Conservation (phyloP, 345 rosid species). For the Eutrema heterophyllum region DNA sequence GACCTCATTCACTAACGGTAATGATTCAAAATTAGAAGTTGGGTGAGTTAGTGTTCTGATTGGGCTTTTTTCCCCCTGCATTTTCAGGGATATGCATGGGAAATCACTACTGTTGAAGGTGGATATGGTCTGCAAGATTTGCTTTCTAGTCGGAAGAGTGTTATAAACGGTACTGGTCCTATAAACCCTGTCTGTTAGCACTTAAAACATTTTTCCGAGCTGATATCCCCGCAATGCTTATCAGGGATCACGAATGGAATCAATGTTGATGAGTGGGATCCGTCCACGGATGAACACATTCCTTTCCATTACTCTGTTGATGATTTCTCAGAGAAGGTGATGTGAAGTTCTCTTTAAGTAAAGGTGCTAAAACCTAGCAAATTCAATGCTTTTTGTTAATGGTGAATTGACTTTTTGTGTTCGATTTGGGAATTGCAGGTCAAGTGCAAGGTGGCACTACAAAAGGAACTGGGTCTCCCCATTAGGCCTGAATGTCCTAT, state of each 20-base stretch:
- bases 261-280: constrained; percentile 78
- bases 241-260: constrained; percentile 92
- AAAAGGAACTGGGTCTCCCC: constrained; percentile 87
- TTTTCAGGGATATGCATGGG: constrained; percentile 93
- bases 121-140: constrained; percentile 88
- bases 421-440: constrained; percentile 43
- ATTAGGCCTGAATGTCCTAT: constrained; percentile 77
- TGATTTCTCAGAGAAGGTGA: constrained; percentile 82
- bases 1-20: background rate
- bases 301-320: constrained; percentile 55
- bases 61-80: background rate
- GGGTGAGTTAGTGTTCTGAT: background rate
- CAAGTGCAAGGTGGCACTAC: constrained; percentile 80
- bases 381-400: background rate
- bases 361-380: background rate
- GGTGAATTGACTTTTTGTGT: constrained; percentile 23
- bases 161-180: constrained; percentile 57
- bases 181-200: background rate
- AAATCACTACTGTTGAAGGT: constrained; percentile 90
- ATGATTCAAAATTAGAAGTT: background rate
- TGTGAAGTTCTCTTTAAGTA: background rate
- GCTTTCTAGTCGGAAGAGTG: constrained; percentile 62
- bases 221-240: background rate
- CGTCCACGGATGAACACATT: constrained; percentile 64
- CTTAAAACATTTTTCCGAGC: background rate